phyloP scores from a whole-genome alignment of 441 rosid species.

The Omphalea diandra region DNA sequence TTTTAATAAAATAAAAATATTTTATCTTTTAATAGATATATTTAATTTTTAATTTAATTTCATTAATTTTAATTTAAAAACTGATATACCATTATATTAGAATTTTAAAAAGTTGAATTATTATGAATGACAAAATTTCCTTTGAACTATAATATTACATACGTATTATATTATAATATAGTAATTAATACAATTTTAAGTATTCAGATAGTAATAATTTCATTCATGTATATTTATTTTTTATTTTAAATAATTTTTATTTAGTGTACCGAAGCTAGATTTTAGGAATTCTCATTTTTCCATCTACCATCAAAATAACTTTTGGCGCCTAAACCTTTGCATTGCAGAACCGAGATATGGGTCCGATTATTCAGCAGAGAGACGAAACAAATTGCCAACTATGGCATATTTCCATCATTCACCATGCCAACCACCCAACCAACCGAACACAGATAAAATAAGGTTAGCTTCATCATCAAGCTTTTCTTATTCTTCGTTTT shows the following conservation, averaged over 20 bases:
- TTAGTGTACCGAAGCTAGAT: neutral
- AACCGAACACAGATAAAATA: neutral
- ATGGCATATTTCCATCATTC: neutral
- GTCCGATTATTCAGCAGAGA: neutral
- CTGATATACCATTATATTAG: too few relatives aligned
- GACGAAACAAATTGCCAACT: neutral
- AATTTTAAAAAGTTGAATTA: too few relatives aligned
- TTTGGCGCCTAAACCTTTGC: neutral
- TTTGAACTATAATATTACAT: too few relatives aligned
- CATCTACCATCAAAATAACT: too few relatives aligned
- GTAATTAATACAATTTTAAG: too few relatives aligned
- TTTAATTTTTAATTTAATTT: too few relatives aligned
- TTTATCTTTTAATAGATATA: too few relatives aligned
- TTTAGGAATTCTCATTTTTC: neutral
- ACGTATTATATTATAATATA: too few relatives aligned
- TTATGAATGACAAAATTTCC: too few relatives aligned
- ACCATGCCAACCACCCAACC: too few relatives aligned
- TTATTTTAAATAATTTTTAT: neutral
- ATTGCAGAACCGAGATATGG: constrained; percentile 1
- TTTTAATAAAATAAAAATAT: too few relatives aligned
- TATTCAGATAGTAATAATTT: neutral
- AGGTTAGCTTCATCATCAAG: neutral
- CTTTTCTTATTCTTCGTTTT: neutral
- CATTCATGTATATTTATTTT: neutral
- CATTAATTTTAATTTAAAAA: too few relatives aligned